phyloP scores from a whole-genome alignment of 208 protist genomes.

The Trypanosoma melophagium region DNA sequence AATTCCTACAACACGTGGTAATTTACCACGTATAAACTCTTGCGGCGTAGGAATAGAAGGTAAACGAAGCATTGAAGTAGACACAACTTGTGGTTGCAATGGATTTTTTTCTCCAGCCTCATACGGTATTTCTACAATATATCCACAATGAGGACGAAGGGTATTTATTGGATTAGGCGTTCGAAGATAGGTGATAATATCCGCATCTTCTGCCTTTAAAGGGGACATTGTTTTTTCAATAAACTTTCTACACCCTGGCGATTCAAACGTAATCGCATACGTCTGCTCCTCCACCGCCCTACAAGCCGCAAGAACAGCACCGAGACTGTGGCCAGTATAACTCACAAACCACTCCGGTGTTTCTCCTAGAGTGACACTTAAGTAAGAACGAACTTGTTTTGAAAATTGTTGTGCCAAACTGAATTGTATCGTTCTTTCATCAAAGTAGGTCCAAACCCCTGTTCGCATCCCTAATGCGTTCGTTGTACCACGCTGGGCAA shows the following conservation, averaged over 20 bases:
- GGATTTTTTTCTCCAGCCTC: background rate
- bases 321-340: conserved; percentile 91
- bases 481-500: conserved; percentile 84
- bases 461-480: conserved; percentile 80
- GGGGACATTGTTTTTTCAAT: conserved; percentile 59
- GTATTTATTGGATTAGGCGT: conserved; percentile 90
- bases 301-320: conserved; percentile 80
- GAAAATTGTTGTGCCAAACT: conserved; percentile 86
- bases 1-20: conserved; percentile 64
- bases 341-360: conserved; percentile 56
- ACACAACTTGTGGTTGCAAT: conserved; percentile 19
- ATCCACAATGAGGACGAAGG: conserved; percentile 83
- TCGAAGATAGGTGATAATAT: conserved; percentile 79
- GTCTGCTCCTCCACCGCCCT: conserved; percentile 77
- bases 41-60: conserved; percentile 64
- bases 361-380: conserved; percentile 29
- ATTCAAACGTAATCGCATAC: conserved; percentile 86
- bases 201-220: conserved; percentile 41
- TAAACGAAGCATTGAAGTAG: conserved; percentile 39
- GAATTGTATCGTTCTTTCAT: conserved; percentile 87
- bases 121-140: conserved; percentile 67
- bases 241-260: conserved; percentile 71
- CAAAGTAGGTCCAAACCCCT: conserved; percentile 90
- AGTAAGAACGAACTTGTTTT: conserved; percentile 57
- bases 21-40: conserved; percentile 76